Base-by-base conservation (phyloP, 2,329 filamentous ascomycete species). In the Colletotrichum lini region DNA sequence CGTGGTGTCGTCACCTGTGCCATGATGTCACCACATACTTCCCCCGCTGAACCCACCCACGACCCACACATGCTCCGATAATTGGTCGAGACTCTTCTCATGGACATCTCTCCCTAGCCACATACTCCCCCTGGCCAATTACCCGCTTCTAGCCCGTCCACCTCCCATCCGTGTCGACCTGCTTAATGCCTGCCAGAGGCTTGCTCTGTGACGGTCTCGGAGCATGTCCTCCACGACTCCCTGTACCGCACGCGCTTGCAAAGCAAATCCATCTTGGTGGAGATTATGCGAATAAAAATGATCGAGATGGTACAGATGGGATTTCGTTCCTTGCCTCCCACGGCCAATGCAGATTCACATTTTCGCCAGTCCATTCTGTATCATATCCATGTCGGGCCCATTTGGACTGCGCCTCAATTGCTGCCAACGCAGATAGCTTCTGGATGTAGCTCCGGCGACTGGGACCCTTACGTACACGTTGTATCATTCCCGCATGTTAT, bases 1-100 rank as follows among this genome's bases (percentile, higher is more conserved):
- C 53, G 69, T 70, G 67, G 75, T 79, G 78, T 80, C 79, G 78
- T 79, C 75, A 80, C 79, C 78, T 78, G 79, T 76, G 70, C 73
- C 72, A 82, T 83, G 82, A 83, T 82, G 82, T 83, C 82, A 83
- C 80, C 79, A 83, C 79, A 77, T 75, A 67, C 30, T n/a, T 63
- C 59, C 59, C 68, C 69, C 69, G 69, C 69, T 42, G 47, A 64
- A 72, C 65, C 65, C 69, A 72, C 69, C 30, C 3, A 4, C 1
- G 63, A 44, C 42, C 53, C 65, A 69, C 21, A 23, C 6, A 12
- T 50, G 53, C 45, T 64, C 59, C 53, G 30, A 21, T 15, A 44
- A 72, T 72, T 72, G 65, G 69, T 52, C 69, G 65, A 68, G 65
- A 45, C 69, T 47, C n/a, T 54, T 15, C 61, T 68, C 38, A 50